phyloP scores from a whole-genome alignment of 768 basidiomycete species.

The Gautieria morchelliformis region DNA sequence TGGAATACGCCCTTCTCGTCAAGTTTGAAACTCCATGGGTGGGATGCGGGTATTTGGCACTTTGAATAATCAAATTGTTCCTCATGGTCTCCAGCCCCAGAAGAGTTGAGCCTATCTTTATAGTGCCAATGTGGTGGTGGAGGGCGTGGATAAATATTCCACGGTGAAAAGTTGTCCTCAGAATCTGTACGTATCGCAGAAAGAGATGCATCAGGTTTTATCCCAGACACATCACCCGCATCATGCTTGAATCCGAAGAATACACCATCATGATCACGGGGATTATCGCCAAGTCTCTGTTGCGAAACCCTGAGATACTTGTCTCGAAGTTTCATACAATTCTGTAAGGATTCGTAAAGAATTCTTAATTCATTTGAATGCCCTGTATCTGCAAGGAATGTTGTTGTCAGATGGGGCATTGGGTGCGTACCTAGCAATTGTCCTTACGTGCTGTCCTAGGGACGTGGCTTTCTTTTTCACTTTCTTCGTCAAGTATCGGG shows the following conservation, averaged over 20 bases:
- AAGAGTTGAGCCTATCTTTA: constrained; percentile 32
- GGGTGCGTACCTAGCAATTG: too few species aligned
- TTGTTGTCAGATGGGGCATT: not conserved
- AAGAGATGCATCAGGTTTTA: constrained; percentile 50
- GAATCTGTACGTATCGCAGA: constrained; percentile 15
- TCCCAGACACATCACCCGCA: constrained; percentile 53
- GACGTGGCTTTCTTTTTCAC: constrained; percentile 8
- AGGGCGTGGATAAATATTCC: constrained; percentile 88
- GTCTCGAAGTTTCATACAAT: constrained; percentile 85
- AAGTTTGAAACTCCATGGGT: constrained; percentile 53
- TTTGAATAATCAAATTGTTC: constrained; percentile 60
- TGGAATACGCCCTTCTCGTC: constrained; percentile 90
- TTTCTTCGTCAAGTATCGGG: constrained; percentile 7
- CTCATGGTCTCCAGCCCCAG: constrained; percentile 11
- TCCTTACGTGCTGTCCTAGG: constrained; percentile 2
- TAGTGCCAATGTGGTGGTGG: constrained; percentile 97
- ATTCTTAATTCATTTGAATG: constrained; percentile 38
- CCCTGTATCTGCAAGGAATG: constrained; percentile 16
- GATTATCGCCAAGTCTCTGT: constrained; percentile 92
- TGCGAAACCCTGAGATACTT: constrained; percentile 87
- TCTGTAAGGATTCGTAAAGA: constrained; percentile 65
- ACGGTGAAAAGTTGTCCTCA: constrained; percentile 39
- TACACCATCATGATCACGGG: constrained; percentile 76
- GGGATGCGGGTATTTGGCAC: constrained; percentile 63
- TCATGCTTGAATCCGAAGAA: constrained; percentile 63